Base-by-base conservation (phyloP, 1,139 yeast genomes). In the Yamadazyma oceani region DNA sequence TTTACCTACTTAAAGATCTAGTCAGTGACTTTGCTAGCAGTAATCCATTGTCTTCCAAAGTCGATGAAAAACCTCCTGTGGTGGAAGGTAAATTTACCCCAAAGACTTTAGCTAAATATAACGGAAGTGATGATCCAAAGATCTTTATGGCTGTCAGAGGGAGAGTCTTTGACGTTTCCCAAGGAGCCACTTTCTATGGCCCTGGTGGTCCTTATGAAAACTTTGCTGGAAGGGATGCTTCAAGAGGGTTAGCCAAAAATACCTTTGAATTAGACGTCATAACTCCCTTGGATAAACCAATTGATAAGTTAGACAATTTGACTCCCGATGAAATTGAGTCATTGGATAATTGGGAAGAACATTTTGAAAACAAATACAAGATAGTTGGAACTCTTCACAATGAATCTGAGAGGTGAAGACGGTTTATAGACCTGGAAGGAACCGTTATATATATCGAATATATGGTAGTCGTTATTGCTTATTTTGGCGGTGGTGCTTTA, bases 211-310 rank as follows among this genome's bases (percentile, higher is more conserved):
- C 97, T 0, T 92, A 92, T 61, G 83, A 85, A 40, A 89, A 88
- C 57, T 92, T 92, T 69, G 97, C 97, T 1, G 98, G 98, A 3
- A 84, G 88, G 49, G 98, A 92, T 63, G 97, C 98, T 2, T 85
- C 95, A 2, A 70, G 98, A 48, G 98, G 98, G 0, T 74, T 92
- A 45, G 97, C 97, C 1, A 71, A 78, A 54, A 92, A 90, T 60
- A 85, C 96, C 24, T 92, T 92, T 64, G 97, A 92, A 36, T 58
- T 71, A 26, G 75, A 62, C 2, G 67, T 73, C 39, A 68, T 85
- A 31, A 79, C 75, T 32, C 71, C 77, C 11, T 66, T 82, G 57
- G 82, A 78, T 43, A 67, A 80, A 45, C 94, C 95, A 10, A 75
- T 92, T 48, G 98, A 92, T 55, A 63, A 64, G 11, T 69, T 92